Evolutionary conservation across 2,329 filamentous ascomycete species (phyloP).

Genomic region (Alternaria conjuncta): DNA sequence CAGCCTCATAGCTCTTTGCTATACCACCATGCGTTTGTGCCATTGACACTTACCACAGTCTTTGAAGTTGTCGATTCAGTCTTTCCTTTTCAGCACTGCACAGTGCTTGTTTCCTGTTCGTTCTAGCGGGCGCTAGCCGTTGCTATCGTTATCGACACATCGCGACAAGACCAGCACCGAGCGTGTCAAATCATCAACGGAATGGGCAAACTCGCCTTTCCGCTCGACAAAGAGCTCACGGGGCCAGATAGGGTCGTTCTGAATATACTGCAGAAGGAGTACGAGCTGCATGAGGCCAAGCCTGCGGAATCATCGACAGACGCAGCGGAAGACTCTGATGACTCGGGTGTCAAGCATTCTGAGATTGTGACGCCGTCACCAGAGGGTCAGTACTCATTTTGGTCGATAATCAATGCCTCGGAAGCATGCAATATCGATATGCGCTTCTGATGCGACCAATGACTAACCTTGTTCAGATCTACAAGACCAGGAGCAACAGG

Average conservation of each 20-base stretch:
- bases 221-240: slow-evolving; percentile 40
- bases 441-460: background rate
- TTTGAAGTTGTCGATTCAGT: background rate
- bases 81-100: background rate
- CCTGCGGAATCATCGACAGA: slow-evolving; percentile 6
- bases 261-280: slow-evolving; percentile 38
- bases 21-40: background rate
- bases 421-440: background rate
- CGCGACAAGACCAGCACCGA: background rate
- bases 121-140: background rate
- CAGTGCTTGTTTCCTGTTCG: background rate
- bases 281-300: slow-evolving; percentile 23
- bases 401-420: background rate
- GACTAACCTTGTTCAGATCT: slow-evolving; percentile 26
- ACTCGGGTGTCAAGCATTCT: slow-evolving; percentile 33
- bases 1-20: background rate
- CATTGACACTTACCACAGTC: background rate
- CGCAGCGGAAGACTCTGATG: slow-evolving; percentile 30
- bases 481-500: slow-evolving; percentile 40
- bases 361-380: slow-evolving; percentile 38
- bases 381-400: slow-evolving; percentile 28
- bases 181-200: background rate
- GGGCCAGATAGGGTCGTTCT: slow-evolving; percentile 40
- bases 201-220: slow-evolving; percentile 42
- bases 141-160: background rate